Evolutionary conservation across 768 basidiomycete genomes (phyloP), one percentile per base, ranked within the genome.

Genomic region (Suillus alpinus): DNA sequence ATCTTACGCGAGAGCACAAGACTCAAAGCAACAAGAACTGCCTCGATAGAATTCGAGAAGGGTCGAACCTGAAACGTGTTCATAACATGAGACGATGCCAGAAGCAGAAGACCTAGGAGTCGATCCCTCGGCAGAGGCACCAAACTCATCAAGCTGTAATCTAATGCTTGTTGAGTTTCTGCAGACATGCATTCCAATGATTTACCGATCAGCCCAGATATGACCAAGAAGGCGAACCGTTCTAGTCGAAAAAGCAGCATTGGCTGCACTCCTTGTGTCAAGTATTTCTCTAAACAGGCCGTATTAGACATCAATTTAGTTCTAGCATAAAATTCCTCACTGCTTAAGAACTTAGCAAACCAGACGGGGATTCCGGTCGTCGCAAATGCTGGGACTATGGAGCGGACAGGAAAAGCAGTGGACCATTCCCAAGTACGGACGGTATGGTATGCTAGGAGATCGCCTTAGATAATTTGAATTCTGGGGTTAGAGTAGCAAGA

Each of bases 391-490:
- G 76, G 75, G 6, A 74, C 63, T 49, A 78, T 65, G 1, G 77
- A 77, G 32, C 77, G 72, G 49, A 76, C 66, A 18, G 77, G 78
- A 6, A 68, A 70, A n/a, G 63, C 62, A 16, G 71, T 56, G 6
- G 63, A 47, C 77, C 78, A 79, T 60, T 79, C 77, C 77, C 78
- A 78, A 32, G 77, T 73, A 39, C 61, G 67, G 26, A 70, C 29
- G 1, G 68, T 37, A 59, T 73, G 63, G 47, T 73, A 44, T 7
- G 71, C 69, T 10, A 77, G 66, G 34, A 73, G 60, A 18, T 50
- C 59, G 9, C 71, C 76, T 77, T 31, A 0, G 3, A 50, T 18
- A 29, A n/a, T 50, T 23, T 40, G 36, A 56, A 59, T 56, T 23
- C 36, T 10, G 3, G n/a, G 53, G 59, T 57, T 65, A 65, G 59